Conservation (phyloP, 257 asterid genomes). For the Thymus quinquecostatus region DNA sequence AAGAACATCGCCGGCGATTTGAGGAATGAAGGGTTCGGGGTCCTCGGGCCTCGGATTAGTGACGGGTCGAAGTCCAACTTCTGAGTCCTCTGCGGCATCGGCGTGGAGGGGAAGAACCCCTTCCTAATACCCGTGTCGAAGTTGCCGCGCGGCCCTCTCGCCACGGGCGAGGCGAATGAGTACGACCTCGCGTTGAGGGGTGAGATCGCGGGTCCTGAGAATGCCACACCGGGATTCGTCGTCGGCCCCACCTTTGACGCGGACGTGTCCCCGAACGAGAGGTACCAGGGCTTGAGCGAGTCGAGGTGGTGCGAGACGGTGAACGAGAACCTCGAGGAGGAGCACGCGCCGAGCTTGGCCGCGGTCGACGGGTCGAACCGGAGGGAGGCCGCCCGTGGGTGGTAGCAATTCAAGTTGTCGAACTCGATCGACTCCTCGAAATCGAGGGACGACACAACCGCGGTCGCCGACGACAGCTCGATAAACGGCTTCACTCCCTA, state of each 20-base stretch:
- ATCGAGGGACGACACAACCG: conserved; percentile 68
- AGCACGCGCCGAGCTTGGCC: conserved; percentile 68
- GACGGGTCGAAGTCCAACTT: conserved; percentile 59
- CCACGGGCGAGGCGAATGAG: conserved; percentile 91
- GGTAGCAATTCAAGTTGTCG: conserved; percentile 52
- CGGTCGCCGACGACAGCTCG: conserved; percentile 60
- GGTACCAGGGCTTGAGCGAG: conserved; percentile 90
- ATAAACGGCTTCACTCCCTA: conserved; percentile 89
- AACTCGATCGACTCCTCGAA: conserved; percentile 74
- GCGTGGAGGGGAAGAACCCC: conserved; percentile 84
- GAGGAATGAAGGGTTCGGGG: conserved; percentile 82
- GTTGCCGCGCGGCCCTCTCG: conserved; percentile 53
- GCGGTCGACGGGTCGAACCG: conserved; percentile 64
- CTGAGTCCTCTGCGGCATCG: conserved; percentile 86
- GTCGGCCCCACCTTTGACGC: conserved; percentile 71
- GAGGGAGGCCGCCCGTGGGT: conserved; percentile 70
- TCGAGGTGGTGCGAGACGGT: conserved; percentile 85
- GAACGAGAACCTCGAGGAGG: conserved; percentile 86
- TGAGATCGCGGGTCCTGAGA: conserved; percentile 70
- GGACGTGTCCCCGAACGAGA: conserved; percentile 64
- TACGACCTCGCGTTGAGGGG: conserved; percentile 76
- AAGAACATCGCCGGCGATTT: conserved; percentile 85
- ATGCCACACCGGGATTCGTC: conserved; percentile 23
- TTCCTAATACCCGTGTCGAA: conserved; percentile 35
- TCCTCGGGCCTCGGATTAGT: conserved; percentile 58